Evolutionary conservation across 306 rosid species (phyloP), one percentile per base, ranked within the genome.

Genomic region (Quercus gilva): DNA sequence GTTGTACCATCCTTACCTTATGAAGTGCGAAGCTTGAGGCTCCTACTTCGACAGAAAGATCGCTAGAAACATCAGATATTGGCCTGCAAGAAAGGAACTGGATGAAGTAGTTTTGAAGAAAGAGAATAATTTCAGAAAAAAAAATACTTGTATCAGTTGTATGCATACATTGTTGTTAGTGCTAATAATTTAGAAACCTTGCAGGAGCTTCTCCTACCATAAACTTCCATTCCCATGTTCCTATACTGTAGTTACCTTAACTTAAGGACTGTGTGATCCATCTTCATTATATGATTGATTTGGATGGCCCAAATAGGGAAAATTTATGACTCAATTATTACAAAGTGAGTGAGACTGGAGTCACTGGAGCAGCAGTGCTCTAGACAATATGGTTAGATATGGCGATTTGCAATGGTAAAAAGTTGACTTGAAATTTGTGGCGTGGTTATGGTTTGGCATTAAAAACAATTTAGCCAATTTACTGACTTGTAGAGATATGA

Each of bases 21-120:
- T 96, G 99, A 75, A 93, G 98, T 70, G 98, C 84, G 71, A 96
- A 91, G 91, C 83, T 89, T 20, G 99, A 88, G 65, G 96, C 79
- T 88, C 97, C 99, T 4, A 96, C 86, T 86, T 96, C 99, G 0
- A 96, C 79, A 52, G 87, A 87, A 71, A 96, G 93, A 83, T 96
- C 99, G 71, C 97, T 96, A 49, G 99, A 89, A 68, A 93, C 98
- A 83, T 96, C 99, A 59, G 99, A 96, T 68, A 96, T 91, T 21
- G 99, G 98, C 99, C 99, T 96, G 97, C 70, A 86, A 85, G 43
- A 83, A 5, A 31, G 78, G 77, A 85, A 41, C 56, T 74, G 13
- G 76, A 75, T 78, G 82, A 83, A 86, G 77, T 53, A 75, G 71
- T 71, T 80, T 80, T 68, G 70, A 68, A 72, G 45, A 67, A 56